Evolutionary conservation across 179 eudicot species (phyloP), one percentile per base, ranked within the genome.

Genomic region (Pouteria campechiana): DNA sequence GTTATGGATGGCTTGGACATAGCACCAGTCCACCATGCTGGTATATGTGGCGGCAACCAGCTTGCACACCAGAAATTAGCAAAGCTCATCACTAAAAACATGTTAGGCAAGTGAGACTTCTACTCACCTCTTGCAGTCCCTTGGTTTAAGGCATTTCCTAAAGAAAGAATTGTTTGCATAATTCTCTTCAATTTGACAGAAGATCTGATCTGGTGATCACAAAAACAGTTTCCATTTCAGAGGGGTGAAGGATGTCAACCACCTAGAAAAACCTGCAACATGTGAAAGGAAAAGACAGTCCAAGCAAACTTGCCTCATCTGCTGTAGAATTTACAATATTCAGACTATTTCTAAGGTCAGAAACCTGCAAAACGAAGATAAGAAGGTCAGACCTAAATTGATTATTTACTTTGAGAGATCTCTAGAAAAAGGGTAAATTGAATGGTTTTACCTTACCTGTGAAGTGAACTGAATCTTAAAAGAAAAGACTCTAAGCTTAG

Each of bases 71-170:
- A n/a, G n/a, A n/a, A n/a, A n/a, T n/a, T n/a, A n/a, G n/a, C n/a
- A n/a, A n/a, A n/a, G n/a, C n/a, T n/a, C n/a, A n/a, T n/a, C n/a
- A n/a, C n/a, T n/a, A n/a, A n/a, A n/a, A n/a, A n/a, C n/a, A n/a
- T n/a, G n/a, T n/a, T n/a, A 33, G 30, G 25, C 11, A 12, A 37
- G 46, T 42, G 7, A n/a, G 58, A 23, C 21, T 27, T 42, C 22
- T 50, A 62, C 80, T 43, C 33, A 89, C 97, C 97, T 63, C 97
- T 76, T 39, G 97, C 86, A 41, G 97, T 89, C 48, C 93, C 97
- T 50, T 89, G 95, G 60, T 89, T 89, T 51, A 89, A 50, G 37
- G 89, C 93, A 72, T 89, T 89, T 34, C 97, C 97, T 31, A 89
- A 63, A 6, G 85, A 73, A 58, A 89, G 95, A 55, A 89, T 63